These are phyloP conservation scores for Chaetomium strumarium DNA, from an alignment of 2,329 filamentous ascomycete species.

Conservation along the genomic window DNA sequence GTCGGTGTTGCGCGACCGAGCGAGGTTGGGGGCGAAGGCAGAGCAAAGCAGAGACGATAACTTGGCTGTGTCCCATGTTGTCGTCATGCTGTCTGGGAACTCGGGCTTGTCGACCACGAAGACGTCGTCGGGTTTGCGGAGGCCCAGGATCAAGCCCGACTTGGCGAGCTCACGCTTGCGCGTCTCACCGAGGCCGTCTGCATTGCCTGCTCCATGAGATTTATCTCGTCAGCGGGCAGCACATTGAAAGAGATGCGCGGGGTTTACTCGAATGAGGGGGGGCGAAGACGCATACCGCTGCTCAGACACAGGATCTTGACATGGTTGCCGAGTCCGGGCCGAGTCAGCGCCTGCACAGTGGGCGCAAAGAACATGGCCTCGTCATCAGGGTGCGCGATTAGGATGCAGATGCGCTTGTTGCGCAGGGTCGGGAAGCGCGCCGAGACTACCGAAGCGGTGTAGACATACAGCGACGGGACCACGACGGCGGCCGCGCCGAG, in stretches of 20 bases:
- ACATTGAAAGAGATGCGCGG: background rate
- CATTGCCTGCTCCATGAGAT: slow-evolving; percentile 54
- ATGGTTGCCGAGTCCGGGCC: slow-evolving; percentile 75
- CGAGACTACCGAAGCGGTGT: slow-evolving; percentile 42
- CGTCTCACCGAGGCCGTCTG: slow-evolving; percentile 78
- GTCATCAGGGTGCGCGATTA: slow-evolving; percentile 97
- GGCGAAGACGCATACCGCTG: slow-evolving; percentile 50
- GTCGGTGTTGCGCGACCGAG: slow-evolving; percentile 28
- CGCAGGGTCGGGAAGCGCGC: slow-evolving; percentile 58
- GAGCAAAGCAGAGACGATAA: slow-evolving; percentile 65
- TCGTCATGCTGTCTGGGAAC: slow-evolving; percentile 87
- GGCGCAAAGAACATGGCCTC: slow-evolving; percentile 99
- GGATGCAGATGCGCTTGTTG: slow-evolving; percentile 81
- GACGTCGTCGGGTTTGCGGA: slow-evolving; percentile 70
- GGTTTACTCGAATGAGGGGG: background rate
- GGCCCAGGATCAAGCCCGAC: slow-evolving; percentile 70
- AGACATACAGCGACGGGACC: slow-evolving; percentile 47
- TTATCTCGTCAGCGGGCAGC: background rate
- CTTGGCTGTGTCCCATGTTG: slow-evolving; percentile 64
- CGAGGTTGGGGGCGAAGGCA: slow-evolving; percentile 65
- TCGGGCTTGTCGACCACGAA: slow-evolving; percentile 76
- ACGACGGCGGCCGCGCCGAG: slow-evolving; percentile 36
- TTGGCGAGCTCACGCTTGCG: slow-evolving; percentile 78
- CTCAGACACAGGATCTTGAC: slow-evolving; percentile 92
- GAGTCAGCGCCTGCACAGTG: slow-evolving; percentile 75